Conservation (phyloP, 2,329 filamentous ascomycete genomes). For the Colletotrichum somersetense region DNA sequence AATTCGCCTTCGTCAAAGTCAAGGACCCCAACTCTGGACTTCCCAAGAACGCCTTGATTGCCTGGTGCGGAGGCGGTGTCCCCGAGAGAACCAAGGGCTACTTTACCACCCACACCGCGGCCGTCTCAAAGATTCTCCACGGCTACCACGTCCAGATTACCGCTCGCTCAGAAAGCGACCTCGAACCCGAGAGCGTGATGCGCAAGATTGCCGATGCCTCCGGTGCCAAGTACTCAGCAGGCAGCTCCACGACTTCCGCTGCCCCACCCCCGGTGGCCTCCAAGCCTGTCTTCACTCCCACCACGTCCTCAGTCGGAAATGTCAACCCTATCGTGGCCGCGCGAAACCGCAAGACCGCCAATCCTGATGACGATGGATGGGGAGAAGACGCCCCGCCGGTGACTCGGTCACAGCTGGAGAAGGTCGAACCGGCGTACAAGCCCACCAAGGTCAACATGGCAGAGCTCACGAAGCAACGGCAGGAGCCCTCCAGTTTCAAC, state of each 20-base stretch:
- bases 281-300: conserved; percentile 93
- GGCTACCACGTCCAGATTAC: conserved; percentile 99
- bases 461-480: conserved; percentile 81
- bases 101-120: conserved; percentile 92
- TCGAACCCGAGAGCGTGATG: conserved; percentile 88
- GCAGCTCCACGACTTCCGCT: conserved; percentile 64
- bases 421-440: conserved; percentile 92
- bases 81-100: conserved; percentile 99
- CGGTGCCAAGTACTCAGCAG: conserved; percentile 90
- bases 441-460: conserved; percentile 96
- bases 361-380: conserved; percentile 90
- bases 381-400: conserved; percentile 93
- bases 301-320: conserved; percentile 61
- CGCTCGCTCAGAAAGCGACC: conserved; percentile 89
- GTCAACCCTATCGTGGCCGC: conserved; percentile 79
- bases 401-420: conserved; percentile 87
- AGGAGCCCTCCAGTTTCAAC: conserved; percentile 71
- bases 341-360: conserved; percentile 69
- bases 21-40: conserved; percentile 92
- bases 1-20: conserved; percentile 97
- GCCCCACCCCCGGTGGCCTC: conserved; percentile 81
- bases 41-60: conserved; percentile 93
- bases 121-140: conserved; percentile 92
- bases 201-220: conserved; percentile 96
- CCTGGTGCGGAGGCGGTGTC: conserved; percentile 97